Conservation (phyloP, 2,329 filamentous ascomycete species). For the Lachnellula subtilissima region DNA sequence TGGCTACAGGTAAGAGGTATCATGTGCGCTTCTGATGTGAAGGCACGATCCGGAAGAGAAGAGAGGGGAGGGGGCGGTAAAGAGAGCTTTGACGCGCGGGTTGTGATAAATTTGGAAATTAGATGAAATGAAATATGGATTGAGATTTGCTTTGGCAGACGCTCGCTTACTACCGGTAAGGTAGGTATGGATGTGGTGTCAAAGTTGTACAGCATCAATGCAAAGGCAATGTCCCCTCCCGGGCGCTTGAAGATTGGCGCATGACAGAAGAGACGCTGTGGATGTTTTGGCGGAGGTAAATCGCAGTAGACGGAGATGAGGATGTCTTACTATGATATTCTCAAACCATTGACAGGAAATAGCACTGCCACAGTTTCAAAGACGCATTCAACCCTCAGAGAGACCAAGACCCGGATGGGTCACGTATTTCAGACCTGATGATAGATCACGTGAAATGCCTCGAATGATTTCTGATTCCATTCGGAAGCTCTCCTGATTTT, state of each 20-base stretch:
- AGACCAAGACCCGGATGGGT: neutral
- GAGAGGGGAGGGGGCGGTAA: neutral
- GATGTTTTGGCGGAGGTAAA: neutral
- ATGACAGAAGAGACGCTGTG: neutral
- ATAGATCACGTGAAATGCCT: neutral
- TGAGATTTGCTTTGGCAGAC: neutral
- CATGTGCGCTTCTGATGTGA: constrained; percentile 1
- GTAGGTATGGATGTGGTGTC: neutral
- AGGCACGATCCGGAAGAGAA: neutral
- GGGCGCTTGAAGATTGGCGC: constrained; percentile 3
- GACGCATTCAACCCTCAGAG: neutral
- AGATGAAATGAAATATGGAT: neutral
- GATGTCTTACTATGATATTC: neutral
- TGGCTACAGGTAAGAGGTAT: constrained; percentile 24
- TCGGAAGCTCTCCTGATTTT: neutral
- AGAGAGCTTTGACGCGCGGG: neutral
- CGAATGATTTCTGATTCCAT: neutral
- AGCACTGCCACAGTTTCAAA: neutral
- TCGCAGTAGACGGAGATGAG: neutral
- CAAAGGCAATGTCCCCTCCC: neutral
- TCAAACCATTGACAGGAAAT: neutral
- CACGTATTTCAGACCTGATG: neutral
- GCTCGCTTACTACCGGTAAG: neutral
- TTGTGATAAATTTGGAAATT: neutral
- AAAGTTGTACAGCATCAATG: neutral